phyloP scores from a whole-genome alignment of 192 early-diverging fungal genomes.

The Fimicolochytrium jonesii region DNA sequence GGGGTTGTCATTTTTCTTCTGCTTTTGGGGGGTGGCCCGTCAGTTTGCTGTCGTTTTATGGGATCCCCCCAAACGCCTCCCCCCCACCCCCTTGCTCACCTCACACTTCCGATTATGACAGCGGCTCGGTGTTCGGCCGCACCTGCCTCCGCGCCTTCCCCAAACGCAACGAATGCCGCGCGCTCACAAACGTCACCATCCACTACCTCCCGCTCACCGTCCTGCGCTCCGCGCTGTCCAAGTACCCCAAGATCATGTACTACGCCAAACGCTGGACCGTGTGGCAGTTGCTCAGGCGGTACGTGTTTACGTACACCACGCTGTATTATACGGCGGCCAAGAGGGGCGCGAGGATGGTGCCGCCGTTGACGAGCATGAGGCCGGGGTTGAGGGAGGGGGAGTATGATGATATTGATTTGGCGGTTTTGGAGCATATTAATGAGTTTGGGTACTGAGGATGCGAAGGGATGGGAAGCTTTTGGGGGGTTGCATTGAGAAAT shows the following conservation, averaged over 20 bases:
- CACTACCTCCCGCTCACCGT: slow-evolving; percentile 28
- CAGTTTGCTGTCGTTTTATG: too few species aligned
- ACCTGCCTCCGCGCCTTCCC: slow-evolving; percentile 39
- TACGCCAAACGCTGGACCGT: slow-evolving; percentile 52
- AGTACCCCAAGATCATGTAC: slow-evolving; percentile 47
- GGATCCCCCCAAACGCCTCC: too few species aligned
- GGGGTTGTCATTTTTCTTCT: too few species aligned
- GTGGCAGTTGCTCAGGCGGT: slow-evolving; percentile 43
- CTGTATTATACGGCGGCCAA: slow-evolving; percentile 47
- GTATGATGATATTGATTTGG: slow-evolving; percentile 47
- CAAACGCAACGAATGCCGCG: slow-evolving; percentile 44
- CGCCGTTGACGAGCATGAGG: slow-evolving; percentile 37
- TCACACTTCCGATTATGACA: too few species aligned
- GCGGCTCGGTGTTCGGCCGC: slow-evolving; percentile 41
- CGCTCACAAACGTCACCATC: slow-evolving; percentile 38
- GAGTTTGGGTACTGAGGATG: slow-evolving; percentile 43
- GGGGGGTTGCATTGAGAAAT: too few species aligned
- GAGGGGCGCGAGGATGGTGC: slow-evolving; percentile 37
- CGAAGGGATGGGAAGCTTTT: too few species aligned
- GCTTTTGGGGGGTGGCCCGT: too few species aligned
- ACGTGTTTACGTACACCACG: slow-evolving; percentile 39
- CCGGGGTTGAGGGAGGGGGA: slow-evolving; percentile 42
- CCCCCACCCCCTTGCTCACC: too few species aligned
- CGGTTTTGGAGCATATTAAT: slow-evolving; percentile 45
- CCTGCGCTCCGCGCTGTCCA: slow-evolving; percentile 26